A percentile compares a stretch with the other conserved stretches of the same genome.
Conservation (phyloP, 805 yeast genomes). For the Candida pseudofarinosa region DNA sequence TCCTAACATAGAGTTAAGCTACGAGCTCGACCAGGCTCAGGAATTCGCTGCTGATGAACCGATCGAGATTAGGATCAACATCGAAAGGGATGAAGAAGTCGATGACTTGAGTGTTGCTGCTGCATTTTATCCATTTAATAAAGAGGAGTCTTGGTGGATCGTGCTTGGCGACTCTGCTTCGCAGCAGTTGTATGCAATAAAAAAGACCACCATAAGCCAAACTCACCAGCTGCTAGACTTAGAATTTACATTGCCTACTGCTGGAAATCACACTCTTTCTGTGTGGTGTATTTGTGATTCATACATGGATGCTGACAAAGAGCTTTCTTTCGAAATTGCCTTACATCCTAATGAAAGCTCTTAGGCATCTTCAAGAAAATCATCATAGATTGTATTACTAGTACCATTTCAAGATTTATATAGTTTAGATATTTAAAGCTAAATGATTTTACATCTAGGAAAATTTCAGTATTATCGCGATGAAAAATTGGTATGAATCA, state of each 20-base stretch:
- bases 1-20: constrained; percentile 76
- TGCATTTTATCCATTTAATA: constrained; percentile 54
- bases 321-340: constrained; percentile 50
- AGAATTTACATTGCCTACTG: constrained; percentile 51
- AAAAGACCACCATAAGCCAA: constrained; percentile 52
- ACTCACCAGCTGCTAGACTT: constrained; percentile 52
- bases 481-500: neutral
- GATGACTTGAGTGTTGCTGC: constrained; percentile 57
- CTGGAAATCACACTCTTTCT: constrained; percentile 60
- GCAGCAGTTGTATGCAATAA: constrained; percentile 67
- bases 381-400: too few species aligned
- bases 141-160: constrained; percentile 82
- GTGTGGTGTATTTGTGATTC: constrained; percentile 91
- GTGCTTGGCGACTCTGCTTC: constrained; percentile 66
- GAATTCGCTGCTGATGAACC: constrained; percentile 47
- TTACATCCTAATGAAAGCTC: neutral
- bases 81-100: constrained; percentile 75
- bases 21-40: constrained; percentile 41
- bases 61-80: constrained; percentile 41
- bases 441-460: too few species aligned
- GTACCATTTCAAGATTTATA: too few species aligned
- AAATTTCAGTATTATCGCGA: neutral
- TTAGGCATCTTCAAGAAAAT: neutral
- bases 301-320: constrained; percentile 90
- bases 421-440: too few species aligned